phyloP scores from a whole-genome alignment of 2,329 filamentous ascomycete species.

The Stachybotrys elegans region DNA sequence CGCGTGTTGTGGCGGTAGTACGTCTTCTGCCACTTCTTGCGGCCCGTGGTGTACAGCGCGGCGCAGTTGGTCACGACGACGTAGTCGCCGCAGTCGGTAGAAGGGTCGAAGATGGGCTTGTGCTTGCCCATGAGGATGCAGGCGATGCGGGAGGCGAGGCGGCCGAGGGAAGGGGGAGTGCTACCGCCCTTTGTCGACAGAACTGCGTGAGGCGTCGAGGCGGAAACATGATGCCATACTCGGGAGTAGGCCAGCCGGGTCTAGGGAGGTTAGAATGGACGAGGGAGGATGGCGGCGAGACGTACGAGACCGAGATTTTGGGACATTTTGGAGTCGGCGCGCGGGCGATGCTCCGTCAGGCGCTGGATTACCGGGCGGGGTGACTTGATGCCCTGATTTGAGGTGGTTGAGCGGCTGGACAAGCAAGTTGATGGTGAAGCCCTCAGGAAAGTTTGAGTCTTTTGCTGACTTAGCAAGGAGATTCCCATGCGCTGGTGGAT shows the following conservation, averaged over 20 bases:
- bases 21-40: conserved; percentile 88
- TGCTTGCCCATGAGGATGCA: conserved; percentile 94
- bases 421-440: too few relatives aligned
- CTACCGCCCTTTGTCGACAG: conserved; percentile 53
- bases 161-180: conserved; percentile 76
- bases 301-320: conserved; percentile 72
- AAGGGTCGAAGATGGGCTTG: conserved; percentile 96
- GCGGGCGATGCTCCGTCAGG: conserved; percentile 13
- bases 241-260: conserved; percentile 95
- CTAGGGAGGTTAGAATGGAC: conserved; percentile 39
- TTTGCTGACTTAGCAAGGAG: too few relatives aligned
- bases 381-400: too few relatives aligned
- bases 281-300: conserved; percentile 5
- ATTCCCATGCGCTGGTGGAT: too few relatives aligned
- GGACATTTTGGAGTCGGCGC: conserved; percentile 54
- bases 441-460: too few relatives aligned
- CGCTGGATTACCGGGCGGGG: too few relatives aligned
- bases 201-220: conserved; percentile 57
- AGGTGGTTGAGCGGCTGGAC: too few relatives aligned
- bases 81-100: conserved; percentile 98
- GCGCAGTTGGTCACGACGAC: conserved; percentile 90
- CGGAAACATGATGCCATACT: conserved; percentile 86
- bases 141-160: conserved; percentile 83
- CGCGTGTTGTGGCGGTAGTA: conserved; percentile 95
- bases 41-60: conserved; percentile 80